These are phyloP conservation scores for Salvia miltiorrhiza DNA, from an alignment of 257 asterid species.

Conservation along the genomic window DNA sequence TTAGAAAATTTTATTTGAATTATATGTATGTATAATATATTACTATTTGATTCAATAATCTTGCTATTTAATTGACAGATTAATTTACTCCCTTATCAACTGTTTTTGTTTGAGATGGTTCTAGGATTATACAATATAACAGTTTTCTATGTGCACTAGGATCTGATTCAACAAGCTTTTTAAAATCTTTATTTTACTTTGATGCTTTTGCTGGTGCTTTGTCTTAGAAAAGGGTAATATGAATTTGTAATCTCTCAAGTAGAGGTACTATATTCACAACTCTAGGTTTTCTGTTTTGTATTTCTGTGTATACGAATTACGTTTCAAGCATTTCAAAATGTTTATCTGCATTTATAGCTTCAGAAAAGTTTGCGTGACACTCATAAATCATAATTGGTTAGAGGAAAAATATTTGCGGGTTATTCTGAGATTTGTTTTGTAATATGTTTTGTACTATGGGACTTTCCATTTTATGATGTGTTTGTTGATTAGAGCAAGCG, in stretches of 20 bases:
- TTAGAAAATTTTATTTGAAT: not conserved
- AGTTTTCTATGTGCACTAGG: not conserved
- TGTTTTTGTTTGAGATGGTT: not conserved
- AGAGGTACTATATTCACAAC: not conserved
- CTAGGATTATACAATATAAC: not conserved
- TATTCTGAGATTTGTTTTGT: not conserved
- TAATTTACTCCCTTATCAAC: not conserved
- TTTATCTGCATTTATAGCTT: not conserved
- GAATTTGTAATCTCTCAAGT: not conserved
- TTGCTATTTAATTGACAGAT: not conserved
- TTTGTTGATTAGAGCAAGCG: conserved; percentile 52
- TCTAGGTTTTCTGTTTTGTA: not conserved
- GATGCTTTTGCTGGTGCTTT: not conserved
- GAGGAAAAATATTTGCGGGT: not conserved
- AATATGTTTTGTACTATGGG: not conserved
- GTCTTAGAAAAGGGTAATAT: not conserved
- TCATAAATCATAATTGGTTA: conserved; percentile 1
- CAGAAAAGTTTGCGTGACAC: not conserved
- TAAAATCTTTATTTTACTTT: not conserved
- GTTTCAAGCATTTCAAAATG: not conserved
- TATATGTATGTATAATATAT: not conserved
- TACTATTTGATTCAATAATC: not conserved
- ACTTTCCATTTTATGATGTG: not conserved
- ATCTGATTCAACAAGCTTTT: not conserved
- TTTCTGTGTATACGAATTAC: not conserved